phyloP scores from a whole-genome alignment of 2,329 filamentous ascomycete species.

The Exophiala oligosperma region DNA sequence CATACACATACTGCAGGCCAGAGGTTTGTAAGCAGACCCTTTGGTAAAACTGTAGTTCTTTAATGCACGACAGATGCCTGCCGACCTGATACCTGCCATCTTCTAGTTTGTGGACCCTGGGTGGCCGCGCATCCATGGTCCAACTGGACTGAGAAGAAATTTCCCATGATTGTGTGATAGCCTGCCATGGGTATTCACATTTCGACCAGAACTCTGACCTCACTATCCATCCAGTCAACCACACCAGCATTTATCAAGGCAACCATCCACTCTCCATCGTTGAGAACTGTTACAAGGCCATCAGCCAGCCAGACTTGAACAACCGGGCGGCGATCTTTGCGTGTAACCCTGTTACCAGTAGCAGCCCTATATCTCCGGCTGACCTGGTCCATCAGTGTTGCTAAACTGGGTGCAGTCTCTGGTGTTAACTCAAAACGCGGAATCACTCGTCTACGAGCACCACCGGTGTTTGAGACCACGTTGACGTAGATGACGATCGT shows the following conservation, averaged over 20 bases:
- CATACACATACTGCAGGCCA: too few relatives aligned
- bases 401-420: slow-evolving; percentile 20
- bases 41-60: too few relatives aligned
- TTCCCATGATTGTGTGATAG: too few relatives aligned
- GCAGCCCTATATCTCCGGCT: slow-evolving; percentile 19
- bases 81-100: too few relatives aligned
- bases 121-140: too few relatives aligned
- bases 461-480: slow-evolving; percentile 25
- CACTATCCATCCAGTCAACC: slow-evolving; percentile 50
- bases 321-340: slow-evolving; percentile 9
- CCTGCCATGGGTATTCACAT: slow-evolving; percentile 19
- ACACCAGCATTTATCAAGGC: slow-evolving; percentile 43
- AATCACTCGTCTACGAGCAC: slow-evolving; percentile 22
- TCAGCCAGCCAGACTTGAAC: slow-evolving; percentile 45
- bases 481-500: slow-evolving; percentile 27
- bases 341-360: background rate
- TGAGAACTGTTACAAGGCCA: slow-evolving; percentile 40
- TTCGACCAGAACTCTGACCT: slow-evolving; percentile 45
- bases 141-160: too few relatives aligned
- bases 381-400: slow-evolving; percentile 21
- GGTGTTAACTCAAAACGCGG: slow-evolving; percentile 25
- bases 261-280: slow-evolving; percentile 46
- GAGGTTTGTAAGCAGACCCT: too few relatives aligned
- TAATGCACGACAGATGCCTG: too few relatives aligned
- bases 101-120: too few relatives aligned